Percentiles rank a stretch among this genome's conserved stretches.
These are phyloP conservation scores for Ophiostoma sp. DNA, from an alignment of 2,329 filamentous ascomycete species.

Conservation along the genomic window DNA sequence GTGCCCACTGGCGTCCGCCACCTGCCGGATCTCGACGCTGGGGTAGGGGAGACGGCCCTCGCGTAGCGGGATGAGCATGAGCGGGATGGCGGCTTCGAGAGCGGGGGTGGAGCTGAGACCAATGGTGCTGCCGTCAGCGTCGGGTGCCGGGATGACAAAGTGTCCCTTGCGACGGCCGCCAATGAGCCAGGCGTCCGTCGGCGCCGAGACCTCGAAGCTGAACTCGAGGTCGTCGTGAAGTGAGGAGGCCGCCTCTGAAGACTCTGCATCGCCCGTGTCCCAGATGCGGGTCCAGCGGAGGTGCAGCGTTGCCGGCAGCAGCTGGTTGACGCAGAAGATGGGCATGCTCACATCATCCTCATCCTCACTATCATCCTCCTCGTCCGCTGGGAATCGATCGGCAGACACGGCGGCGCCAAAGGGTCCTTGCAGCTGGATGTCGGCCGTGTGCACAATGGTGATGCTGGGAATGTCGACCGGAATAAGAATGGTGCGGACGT, in stretches of 20 bases:
- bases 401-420: conserved; percentile 34
- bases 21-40: conserved; percentile 71
- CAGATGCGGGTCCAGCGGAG: conserved; percentile 64
- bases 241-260: not conserved
- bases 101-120: conserved; percentile 44
- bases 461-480: conserved; percentile 86
- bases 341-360: conserved; percentile 28
- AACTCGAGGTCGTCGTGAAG: conserved; percentile 63
- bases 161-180: conserved; percentile 79
- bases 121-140: conserved; percentile 16
- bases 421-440: conserved; percentile 55
- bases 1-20: conserved; percentile 24
- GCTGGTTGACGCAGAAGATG: conserved; percentile 62
- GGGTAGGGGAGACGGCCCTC: conserved; percentile 79
- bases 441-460: conserved; percentile 77
- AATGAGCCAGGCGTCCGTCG: conserved; percentile 77
- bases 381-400: conserved; percentile 31
- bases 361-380: not conserved
- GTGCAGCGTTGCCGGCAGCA: conserved; percentile 62
- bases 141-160: conserved; percentile 60
- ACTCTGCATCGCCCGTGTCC: conserved; percentile 51
- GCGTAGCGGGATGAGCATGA: conserved; percentile 78
- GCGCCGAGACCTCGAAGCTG: conserved; percentile 76
- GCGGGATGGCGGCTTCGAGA: conserved; percentile 59
- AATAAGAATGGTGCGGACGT: conserved; percentile 69